Base-by-base conservation (phyloP, 1,284 basidiomycete genomes). In the Pyrrhoderma lamaoense region DNA sequence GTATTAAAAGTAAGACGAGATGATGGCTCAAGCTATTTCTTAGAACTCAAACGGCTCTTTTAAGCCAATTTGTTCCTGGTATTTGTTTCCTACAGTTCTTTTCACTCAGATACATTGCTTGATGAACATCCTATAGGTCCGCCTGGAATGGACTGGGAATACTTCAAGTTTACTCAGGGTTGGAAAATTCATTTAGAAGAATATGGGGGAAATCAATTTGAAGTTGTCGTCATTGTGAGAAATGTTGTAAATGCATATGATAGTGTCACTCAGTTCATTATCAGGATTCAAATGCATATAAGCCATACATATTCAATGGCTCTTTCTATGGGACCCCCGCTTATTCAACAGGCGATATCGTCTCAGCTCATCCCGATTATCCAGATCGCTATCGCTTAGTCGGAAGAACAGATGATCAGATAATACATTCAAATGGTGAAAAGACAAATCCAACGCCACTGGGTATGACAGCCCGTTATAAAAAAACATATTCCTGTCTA, bases 361-460 rank as follows among this genome's bases (percentile, higher is more conserved):
- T 76, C 18, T 47, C 63, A 0, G 68, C 66, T 13, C 77, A 79
- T 58, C 74, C 76, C 4, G 69, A 67, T 0, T 69, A 70, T 35
- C 59, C 64, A 4, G 67, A 68, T 3, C 62, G 65, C 13, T 78
- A 70, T 69, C 70, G 68, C 53, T 62, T 75, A 14, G 66, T 62
- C 38, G 75, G 77, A 0, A 65, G 77, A 8, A 62, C 63, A 4
- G 76, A 79, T 53, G 76, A 78, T 56, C 75, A 77, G 57, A 72
- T 79, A 36, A 73, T 77, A 56, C 69, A 73, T 45, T 68, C 64
- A 14, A 76, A 70, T 3, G 76, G 76, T 7, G 75, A 78, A 58
- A 77, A 77, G 68, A 72, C 68, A 1, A 74, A 73, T 54, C 72
- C 72, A 0, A 65, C 63, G 1, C 70, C 70, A 0, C 59, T 74